These are phyloP conservation scores for Globisporangium barbulae DNA, from an alignment of 352 stramenopile genomes.

Conservation along the genomic window DNA sequence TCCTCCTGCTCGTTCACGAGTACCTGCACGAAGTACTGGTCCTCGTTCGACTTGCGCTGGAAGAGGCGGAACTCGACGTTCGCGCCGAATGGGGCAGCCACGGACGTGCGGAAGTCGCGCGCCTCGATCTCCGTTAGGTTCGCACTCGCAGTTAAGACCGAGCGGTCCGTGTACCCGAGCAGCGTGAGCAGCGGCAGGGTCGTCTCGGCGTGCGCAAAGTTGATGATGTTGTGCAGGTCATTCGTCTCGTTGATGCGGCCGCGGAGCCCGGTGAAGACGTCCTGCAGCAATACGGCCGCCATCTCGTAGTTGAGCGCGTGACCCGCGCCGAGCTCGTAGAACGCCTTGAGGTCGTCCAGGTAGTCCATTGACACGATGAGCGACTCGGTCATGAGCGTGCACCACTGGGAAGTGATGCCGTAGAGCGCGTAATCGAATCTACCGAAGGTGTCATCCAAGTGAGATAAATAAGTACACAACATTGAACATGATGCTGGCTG, in stretches of 20 bases:
- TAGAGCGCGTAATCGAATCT: constrained; percentile 71
- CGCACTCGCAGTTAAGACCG: constrained; percentile 31
- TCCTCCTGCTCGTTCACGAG: constrained; percentile 38
- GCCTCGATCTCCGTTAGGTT: constrained; percentile 33
- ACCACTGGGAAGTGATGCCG: constrained; percentile 50
- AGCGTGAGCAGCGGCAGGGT: constrained; percentile 66
- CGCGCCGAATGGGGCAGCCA: constrained; percentile 57
- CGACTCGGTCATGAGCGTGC: constrained; percentile 41
- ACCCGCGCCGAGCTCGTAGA: constrained; percentile 57
- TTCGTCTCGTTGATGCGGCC: constrained; percentile 34
- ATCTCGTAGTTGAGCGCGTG: constrained; percentile 80
- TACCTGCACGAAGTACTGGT: constrained; percentile 46
- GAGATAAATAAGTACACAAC: neutral
- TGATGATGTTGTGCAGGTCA: constrained; percentile 37
- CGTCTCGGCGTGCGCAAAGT: constrained; percentile 77
- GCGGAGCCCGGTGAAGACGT: constrained; percentile 51
- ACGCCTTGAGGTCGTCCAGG: constrained; percentile 60
- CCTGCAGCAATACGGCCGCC: constrained; percentile 51
- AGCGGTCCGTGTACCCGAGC: constrained; percentile 45
- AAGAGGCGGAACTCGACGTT: constrained; percentile 77
- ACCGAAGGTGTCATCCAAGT: neutral
- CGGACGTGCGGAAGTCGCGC: constrained; percentile 54
- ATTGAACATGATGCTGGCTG: neutral
- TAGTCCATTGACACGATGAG: constrained; percentile 57
- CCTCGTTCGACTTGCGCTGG: constrained; percentile 29